Conservation (phyloP, 192 early-diverging fungal species). For the Rhizophagus sp. region DNA sequence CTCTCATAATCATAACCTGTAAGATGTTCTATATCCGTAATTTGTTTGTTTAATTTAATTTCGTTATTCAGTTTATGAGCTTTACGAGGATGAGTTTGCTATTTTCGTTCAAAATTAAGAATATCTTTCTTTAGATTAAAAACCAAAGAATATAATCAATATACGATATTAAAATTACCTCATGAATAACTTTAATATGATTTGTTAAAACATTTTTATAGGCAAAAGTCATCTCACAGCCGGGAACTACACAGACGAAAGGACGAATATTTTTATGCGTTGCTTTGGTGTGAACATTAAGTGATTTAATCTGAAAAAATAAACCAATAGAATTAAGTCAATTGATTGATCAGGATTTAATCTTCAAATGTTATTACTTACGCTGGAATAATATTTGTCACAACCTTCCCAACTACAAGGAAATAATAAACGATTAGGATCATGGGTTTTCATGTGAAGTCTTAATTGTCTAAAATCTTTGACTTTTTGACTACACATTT, state of each 20-base stretch:
- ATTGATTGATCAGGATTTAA: not conserved
- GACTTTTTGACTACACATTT: slow-evolving; percentile 10
- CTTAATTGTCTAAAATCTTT: not conserved
- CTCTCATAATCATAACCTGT: slow-evolving; percentile 9
- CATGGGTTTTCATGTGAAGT: slow-evolving; percentile 4
- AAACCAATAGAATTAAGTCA: not conserved
- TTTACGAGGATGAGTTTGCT: not conserved
- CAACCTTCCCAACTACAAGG: slow-evolving; percentile 26
- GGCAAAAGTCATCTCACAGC: not conserved
- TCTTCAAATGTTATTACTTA: not conserved
- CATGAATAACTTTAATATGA: slow-evolving; percentile 9
- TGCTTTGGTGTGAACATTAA: not conserved
- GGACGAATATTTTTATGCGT: not conserved
- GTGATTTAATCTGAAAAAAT: not conserved
- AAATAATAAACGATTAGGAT: slow-evolving; percentile 22
- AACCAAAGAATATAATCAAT: not conserved
- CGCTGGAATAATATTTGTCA: slow-evolving; percentile 25
- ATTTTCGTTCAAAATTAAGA: not conserved
- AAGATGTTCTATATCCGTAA: slow-evolving; percentile 16
- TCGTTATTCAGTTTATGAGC: not conserved
- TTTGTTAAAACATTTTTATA: not conserved
- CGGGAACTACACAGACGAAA: not conserved
- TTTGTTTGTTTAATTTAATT: not conserved
- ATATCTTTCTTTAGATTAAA: not conserved
- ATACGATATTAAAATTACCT: not conserved